Conservation (phyloP, 2,329 filamentous ascomycete genomes). For the Ceratocystis colombiana region DNA sequence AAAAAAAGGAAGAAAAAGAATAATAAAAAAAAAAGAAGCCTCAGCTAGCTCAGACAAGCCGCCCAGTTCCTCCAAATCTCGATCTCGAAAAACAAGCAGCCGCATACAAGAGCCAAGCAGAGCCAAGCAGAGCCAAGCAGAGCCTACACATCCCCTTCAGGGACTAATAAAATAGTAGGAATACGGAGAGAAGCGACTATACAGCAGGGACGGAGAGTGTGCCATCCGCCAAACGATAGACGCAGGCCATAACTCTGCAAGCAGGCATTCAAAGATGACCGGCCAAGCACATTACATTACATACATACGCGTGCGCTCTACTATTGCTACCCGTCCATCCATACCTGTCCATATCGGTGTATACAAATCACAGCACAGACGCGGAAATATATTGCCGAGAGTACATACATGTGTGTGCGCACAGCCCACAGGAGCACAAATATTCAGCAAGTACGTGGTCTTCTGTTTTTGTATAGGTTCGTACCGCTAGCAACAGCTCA, state of each 20-base stretch:
- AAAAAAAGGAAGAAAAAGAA: background rate
- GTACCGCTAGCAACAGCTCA: background rate
- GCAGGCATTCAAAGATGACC: too few species aligned
- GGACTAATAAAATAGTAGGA: background rate
- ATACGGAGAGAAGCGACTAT: background rate
- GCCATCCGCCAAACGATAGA: too few species aligned
- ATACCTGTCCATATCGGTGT: background rate
- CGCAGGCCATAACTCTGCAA: too few species aligned
- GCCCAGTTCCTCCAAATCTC: background rate
- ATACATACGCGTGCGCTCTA: background rate
- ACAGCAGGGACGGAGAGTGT: too few species aligned
- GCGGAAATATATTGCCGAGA: slow-evolving; percentile 14
- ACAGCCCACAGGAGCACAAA: slow-evolving; percentile 2
- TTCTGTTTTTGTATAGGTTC: background rate
- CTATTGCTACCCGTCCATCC: background rate
- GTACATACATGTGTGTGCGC: slow-evolving; percentile 4
- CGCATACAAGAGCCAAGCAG: background rate
- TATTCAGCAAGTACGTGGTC: background rate
- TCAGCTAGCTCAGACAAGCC: background rate
- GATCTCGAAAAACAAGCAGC: background rate
- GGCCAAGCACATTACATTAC: too few species aligned
- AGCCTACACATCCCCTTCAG: background rate
- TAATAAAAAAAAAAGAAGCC: background rate
- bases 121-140: background rate
- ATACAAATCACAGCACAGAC: slow-evolving; percentile 5